These are phyloP conservation scores for Rugonectria rugulosa DNA, from an alignment of 2,329 filamentous ascomycete species.

Conservation along the genomic window DNA sequence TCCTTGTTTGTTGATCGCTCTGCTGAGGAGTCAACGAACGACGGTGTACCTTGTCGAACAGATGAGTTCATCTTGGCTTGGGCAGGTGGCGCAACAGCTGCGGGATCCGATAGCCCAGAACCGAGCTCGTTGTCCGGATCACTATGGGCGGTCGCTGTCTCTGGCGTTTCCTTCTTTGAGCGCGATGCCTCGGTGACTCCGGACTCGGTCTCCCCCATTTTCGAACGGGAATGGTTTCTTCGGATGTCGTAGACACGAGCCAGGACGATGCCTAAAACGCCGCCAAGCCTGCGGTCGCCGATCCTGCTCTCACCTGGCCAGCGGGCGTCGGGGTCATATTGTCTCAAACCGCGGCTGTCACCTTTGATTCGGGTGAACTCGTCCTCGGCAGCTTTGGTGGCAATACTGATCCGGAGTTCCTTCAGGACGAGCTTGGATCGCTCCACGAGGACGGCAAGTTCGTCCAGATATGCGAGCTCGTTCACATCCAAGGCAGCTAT, in stretches of 20 bases:
- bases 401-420: slow-evolving; percentile 21
- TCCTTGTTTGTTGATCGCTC: not conserved
- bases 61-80: not conserved
- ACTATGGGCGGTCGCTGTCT: not conserved
- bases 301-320: slow-evolving; percentile 26
- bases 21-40: not conserved
- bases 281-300: slow-evolving; percentile 18
- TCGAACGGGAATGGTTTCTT: slow-evolving; percentile 10
- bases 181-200: not conserved
- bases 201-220: slow-evolving; percentile 4
- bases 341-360: slow-evolving; percentile 11
- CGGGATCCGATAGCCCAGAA: not conserved
- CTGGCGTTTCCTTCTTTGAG: not conserved
- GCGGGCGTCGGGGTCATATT: slow-evolving; percentile 21
- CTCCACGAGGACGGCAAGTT: slow-evolving; percentile 24
- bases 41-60: too few species aligned
- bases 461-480: slow-evolving; percentile 21
- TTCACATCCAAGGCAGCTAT: slow-evolving; percentile 22
- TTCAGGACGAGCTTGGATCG: slow-evolving; percentile 15
- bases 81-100: not conserved
- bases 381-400: slow-evolving; percentile 8
- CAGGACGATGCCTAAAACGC: slow-evolving; percentile 24
- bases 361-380: slow-evolving; percentile 22
- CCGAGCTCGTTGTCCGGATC: not conserved
- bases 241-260: slow-evolving; percentile 23